These are phyloP conservation scores for Neofusicoccum umdonicola DNA, from an alignment of 2,329 filamentous ascomycete genomes.

Conservation along the genomic window DNA sequence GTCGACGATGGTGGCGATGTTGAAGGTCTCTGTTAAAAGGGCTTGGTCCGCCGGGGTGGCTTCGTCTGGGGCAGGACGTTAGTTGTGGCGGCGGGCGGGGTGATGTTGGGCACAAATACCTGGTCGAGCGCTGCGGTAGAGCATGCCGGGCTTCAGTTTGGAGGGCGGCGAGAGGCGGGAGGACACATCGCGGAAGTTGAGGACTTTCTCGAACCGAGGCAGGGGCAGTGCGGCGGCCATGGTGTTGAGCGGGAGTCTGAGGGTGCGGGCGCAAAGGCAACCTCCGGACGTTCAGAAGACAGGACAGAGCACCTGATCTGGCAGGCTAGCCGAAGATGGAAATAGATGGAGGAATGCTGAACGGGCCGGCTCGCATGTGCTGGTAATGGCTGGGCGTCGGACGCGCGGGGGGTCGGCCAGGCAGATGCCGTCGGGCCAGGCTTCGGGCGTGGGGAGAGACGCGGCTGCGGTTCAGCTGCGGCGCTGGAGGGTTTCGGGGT, in stretches of 20 bases:
- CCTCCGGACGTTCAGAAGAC: no score
- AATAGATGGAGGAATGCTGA: no score
- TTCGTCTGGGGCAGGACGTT: slow-evolving; percentile 55
- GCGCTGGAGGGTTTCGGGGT: no score
- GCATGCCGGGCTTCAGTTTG: slow-evolving; percentile 26
- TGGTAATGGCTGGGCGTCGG: no score
- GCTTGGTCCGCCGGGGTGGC: slow-evolving; percentile 65
- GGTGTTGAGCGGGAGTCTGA: not conserved
- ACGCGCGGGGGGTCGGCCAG: no score
- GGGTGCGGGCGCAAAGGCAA: no score
- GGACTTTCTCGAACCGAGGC: slow-evolving; percentile 27
- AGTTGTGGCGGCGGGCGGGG: not conserved
- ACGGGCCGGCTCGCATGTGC: no score
- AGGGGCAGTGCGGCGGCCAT: not conserved
- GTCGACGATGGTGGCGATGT: slow-evolving; percentile 73
- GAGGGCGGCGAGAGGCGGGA: not conserved
- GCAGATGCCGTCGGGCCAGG: not conserved
- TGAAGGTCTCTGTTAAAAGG: slow-evolving; percentile 58
- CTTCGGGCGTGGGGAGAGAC: not conserved
- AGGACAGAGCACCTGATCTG: no score
- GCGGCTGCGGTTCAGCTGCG: not conserved
- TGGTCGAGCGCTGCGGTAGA: slow-evolving; percentile 37
- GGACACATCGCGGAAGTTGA: slow-evolving; percentile 36
- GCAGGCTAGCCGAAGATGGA: no score
- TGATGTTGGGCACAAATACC: slow-evolving; percentile 21